Evolutionary conservation across 176 grass and related monocot species (phyloP).

Genomic region (Triticum monococcum): DNA sequence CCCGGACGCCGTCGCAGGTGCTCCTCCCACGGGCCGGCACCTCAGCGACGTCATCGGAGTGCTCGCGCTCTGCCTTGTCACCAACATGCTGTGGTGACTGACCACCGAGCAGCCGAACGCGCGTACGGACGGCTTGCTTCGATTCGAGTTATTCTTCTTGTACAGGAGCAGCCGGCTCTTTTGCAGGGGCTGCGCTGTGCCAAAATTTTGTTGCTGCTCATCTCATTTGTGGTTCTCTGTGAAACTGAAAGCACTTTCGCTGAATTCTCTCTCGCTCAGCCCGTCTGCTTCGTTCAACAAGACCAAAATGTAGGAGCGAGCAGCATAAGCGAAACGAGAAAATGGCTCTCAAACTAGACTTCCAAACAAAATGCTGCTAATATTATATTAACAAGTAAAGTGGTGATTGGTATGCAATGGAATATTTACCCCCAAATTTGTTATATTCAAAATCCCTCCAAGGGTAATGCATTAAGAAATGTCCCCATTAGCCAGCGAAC

Average conservation of each 20-base stretch:
- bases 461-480: no score
- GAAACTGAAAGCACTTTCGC: background rate
- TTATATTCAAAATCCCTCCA: no score
- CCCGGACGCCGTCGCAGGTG: slow-evolving; percentile 5
- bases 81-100: background rate
- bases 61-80: slow-evolving; percentile 4
- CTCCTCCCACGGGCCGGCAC: background rate
- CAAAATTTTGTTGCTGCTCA: background rate
- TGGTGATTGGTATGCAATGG: no score
- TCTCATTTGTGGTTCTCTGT: background rate
- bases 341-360: no score
- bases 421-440: no score
- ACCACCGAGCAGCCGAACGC: background rate
- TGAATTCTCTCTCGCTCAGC: background rate
- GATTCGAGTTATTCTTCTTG: background rate
- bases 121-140: no score
- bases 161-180: slow-evolving; percentile 14
- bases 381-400: no score
- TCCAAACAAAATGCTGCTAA: no score
- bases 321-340: no score
- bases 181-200: background rate
- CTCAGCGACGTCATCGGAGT: background rate
- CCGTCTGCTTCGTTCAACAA: background rate
- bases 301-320: background rate
- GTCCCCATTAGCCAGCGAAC: no score